phyloP scores from a whole-genome alignment of 208 protist genomes.

The Phytomonas francai region DNA sequence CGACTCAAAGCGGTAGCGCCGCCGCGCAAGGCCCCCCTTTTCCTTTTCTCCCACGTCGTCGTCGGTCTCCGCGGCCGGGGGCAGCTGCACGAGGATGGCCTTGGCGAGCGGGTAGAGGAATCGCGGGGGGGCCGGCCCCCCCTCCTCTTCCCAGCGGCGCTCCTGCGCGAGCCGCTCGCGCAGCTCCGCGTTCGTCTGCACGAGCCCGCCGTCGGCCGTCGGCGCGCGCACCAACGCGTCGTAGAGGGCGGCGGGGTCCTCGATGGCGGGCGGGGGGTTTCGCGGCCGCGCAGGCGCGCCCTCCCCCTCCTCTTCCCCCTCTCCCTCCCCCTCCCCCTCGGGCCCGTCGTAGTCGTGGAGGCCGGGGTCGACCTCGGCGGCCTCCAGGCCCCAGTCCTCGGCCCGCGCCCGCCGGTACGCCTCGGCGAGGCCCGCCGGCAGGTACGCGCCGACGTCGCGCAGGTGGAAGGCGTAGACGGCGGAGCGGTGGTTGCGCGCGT shows the following conservation, averaged over 20 bases:
- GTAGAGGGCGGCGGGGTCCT: conserved; percentile 19
- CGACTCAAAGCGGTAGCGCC: conserved; percentile 27
- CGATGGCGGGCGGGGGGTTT: conserved; percentile 14
- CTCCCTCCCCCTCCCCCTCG: conserved; percentile 10
- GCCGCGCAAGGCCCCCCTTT: background rate
- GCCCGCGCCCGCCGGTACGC: conserved; percentile 18
- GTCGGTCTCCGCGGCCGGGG: conserved; percentile 18
- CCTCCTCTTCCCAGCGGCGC: conserved; percentile 22
- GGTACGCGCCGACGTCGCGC: conserved; percentile 13
- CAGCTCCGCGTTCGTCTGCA: conserved; percentile 43
- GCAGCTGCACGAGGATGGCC: conserved; percentile 30
- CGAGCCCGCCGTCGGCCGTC: conserved; percentile 10
- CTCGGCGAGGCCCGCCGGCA: conserved; percentile 15
- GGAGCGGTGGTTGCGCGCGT: conserved; percentile 36
- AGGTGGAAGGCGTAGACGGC: conserved; percentile 50
- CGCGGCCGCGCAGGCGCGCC: conserved; percentile 10
- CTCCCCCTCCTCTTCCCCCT: background rate
- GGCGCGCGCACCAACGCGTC: conserved; percentile 18
- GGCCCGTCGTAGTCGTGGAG: conserved; percentile 29
- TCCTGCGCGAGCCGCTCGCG: conserved; percentile 18
- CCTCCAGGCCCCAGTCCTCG: conserved; percentile 29
- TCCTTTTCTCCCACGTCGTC: background rate
- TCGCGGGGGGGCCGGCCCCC: background rate
- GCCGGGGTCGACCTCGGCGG: conserved; percentile 26
- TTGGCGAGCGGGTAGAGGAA: conserved; percentile 25